Evolutionary conservation across 1,284 basidiomycete genomes (phyloP).

Genomic region (Marasmius sp.): DNA sequence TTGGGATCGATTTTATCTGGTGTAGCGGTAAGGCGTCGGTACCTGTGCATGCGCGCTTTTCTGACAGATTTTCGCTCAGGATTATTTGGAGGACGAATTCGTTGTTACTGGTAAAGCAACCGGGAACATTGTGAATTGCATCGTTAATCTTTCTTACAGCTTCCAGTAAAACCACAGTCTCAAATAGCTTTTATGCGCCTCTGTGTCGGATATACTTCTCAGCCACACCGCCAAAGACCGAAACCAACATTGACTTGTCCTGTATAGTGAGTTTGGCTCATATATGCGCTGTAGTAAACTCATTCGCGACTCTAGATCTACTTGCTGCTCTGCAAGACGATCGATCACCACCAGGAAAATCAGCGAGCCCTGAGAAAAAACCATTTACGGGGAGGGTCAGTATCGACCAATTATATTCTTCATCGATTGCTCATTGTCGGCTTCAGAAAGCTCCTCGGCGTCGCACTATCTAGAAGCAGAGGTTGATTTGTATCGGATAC

Average conservation of each 20-base stretch:
- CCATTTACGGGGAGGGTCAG: conserved; percentile 37
- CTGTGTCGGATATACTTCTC: conserved; percentile 21
- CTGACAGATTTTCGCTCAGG: neutral
- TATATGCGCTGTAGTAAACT: conserved; percentile 1
- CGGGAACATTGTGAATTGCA: neutral
- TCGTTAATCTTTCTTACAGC: conserved; percentile 6
- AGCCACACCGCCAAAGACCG: neutral
- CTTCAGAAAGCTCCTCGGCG: conserved; percentile 31
- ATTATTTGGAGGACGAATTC: conserved; percentile 5
- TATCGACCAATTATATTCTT: neutral
- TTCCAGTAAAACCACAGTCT: conserved; percentile 14
- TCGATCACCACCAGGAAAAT: conserved; percentile 24
- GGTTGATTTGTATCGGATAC: conserved; percentile 19
- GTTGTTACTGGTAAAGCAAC: neutral
- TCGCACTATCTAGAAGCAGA: conserved; percentile 28
- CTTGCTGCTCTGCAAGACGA: conserved; percentile 31
- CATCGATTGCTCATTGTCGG: conserved; percentile 5
- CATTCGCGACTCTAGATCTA: conserved; percentile 28
- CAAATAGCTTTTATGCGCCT: conserved; percentile 17
- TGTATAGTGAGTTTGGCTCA: conserved; percentile 14
- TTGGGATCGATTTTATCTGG: conserved; percentile 41
- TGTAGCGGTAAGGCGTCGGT: conserved; percentile 26
- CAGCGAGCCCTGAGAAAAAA: conserved; percentile 31
- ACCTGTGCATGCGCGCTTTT: neutral
- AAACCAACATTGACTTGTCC: conserved; percentile 7